These are phyloP conservation scores for Epichloe aotearoae DNA, from an alignment of 2,329 filamentous ascomycete species.

Conservation along the genomic window DNA sequence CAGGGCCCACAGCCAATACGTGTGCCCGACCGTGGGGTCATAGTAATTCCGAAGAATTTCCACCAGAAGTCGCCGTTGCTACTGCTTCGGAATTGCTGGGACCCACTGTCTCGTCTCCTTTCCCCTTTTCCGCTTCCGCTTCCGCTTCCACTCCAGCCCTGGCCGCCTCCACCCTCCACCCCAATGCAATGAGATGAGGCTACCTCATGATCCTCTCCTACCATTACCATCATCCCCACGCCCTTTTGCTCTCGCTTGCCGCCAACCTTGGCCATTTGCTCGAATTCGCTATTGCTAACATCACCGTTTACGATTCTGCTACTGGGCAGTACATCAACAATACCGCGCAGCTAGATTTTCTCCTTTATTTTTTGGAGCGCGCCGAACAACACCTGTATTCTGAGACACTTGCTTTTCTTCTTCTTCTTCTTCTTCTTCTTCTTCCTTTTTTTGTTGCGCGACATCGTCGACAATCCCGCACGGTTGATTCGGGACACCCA, in stretches of 20 bases:
- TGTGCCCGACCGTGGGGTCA: too few relatives aligned
- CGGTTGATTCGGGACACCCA: neutral
- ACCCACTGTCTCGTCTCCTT: neutral
- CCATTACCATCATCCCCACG: neutral
- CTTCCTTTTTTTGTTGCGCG: neutral
- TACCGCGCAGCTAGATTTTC: neutral
- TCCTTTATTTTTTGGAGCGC: neutral
- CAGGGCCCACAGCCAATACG: neutral
- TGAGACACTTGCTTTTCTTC: neutral
- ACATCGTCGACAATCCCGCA: neutral
- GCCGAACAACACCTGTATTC: neutral
- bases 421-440: neutral
- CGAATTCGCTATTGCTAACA: neutral
- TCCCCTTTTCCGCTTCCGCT: neutral
- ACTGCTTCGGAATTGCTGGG: too few relatives aligned
- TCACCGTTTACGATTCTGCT: neutral
- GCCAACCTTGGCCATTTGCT: neutral
- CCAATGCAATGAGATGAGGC: neutral
- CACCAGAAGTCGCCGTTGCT: too few relatives aligned
- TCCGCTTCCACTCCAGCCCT: neutral
- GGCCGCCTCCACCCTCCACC: neutral
- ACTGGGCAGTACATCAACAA: neutral
- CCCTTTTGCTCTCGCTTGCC: neutral
- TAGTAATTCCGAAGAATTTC: too few relatives aligned
- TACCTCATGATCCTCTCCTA: neutral